A percentile compares a stretch with the other conserved stretches of the same genome.
These are phyloP conservation scores for Lipomyces lipofer DNA, from an alignment of 805 yeast species.

Conservation along the genomic window DNA sequence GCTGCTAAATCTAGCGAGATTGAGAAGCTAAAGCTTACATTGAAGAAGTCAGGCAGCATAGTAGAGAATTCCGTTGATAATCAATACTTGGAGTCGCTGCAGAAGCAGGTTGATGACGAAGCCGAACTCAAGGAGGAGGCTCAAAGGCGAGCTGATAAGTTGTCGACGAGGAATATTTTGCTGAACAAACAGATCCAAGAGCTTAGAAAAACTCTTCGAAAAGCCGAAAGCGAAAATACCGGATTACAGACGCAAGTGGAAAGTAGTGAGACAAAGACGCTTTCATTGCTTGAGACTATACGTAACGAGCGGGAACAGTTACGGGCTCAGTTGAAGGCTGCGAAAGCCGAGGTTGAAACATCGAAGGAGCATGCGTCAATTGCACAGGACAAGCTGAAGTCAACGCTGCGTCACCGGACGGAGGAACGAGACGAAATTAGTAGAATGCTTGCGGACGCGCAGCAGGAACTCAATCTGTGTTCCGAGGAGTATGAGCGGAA, in stretches of 20 bases:
- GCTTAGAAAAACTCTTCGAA: constrained; percentile 4
- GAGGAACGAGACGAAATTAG: constrained; percentile 7
- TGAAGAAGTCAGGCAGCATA: background rate
- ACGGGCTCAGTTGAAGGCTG: constrained; percentile 7
- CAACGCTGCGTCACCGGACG: background rate
- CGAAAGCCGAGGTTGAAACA: constrained; percentile 6
- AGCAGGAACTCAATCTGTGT: background rate
- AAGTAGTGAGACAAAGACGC: background rate
- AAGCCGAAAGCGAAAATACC: constrained; percentile 1
- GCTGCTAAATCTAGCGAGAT: background rate
- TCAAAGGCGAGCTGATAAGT: constrained; percentile 16
- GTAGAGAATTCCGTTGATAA: background rate
- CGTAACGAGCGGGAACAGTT: background rate
- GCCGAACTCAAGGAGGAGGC: constrained; percentile 20
- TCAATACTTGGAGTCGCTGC: background rate
- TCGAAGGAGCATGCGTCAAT: background rate
- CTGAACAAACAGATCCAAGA: constrained; percentile 5
- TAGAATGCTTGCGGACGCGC: background rate
- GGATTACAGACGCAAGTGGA: background rate
- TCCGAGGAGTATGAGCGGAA: background rate
- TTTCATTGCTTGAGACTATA: background rate
- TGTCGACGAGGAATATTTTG: constrained; percentile 12
- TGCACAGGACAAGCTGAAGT: background rate
- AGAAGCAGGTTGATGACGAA: constrained; percentile 16
- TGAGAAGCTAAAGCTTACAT: background rate